Evolutionary conservation across 192 early-diverging fungal genomes (phyloP).

Genomic region (Gryganskiella cystojenkinii): DNA sequence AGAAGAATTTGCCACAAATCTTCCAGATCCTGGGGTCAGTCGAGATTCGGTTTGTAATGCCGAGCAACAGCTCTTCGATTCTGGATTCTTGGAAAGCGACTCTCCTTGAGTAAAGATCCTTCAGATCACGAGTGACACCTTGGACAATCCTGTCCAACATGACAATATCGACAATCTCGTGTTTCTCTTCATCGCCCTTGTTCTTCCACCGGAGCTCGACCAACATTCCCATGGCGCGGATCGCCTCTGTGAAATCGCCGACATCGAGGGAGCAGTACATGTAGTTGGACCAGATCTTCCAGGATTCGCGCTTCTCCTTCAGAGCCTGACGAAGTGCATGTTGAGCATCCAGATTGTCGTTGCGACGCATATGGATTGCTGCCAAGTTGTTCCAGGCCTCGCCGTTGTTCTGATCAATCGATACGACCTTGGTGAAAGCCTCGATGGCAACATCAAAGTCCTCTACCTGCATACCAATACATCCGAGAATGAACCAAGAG

Average conservation of each 20-base stretch:
- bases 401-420: conserved; percentile 81
- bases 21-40: conserved; percentile 80
- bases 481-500: conserved; percentile 97
- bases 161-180: conserved; percentile 84
- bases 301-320: conserved; percentile 81
- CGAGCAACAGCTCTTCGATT: conserved; percentile 73
- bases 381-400: conserved; percentile 99
- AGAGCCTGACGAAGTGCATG: conserved; percentile 85
- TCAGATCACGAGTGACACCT: conserved; percentile 66
- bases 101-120: conserved; percentile 63
- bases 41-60: conserved; percentile 83
- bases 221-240: conserved; percentile 85
- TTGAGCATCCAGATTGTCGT: conserved; percentile 82
- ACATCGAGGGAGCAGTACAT: conserved; percentile 82
- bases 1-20: conserved; percentile 80
- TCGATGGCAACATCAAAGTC: conserved; percentile 79
- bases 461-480: conserved; percentile 84
- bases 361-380: conserved; percentile 78
- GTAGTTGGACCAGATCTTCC: conserved; percentile 96
- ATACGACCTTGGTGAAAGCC: conserved; percentile 82
- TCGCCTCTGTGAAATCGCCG: conserved; percentile 83
- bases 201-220: conserved; percentile 80
- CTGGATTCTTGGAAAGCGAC: conserved; percentile 58
- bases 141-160: conserved; percentile 79
- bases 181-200: conserved; percentile 75